Conservation (phyloP, 2,329 filamentous ascomycete species). For the Didymella segeticola region DNA sequence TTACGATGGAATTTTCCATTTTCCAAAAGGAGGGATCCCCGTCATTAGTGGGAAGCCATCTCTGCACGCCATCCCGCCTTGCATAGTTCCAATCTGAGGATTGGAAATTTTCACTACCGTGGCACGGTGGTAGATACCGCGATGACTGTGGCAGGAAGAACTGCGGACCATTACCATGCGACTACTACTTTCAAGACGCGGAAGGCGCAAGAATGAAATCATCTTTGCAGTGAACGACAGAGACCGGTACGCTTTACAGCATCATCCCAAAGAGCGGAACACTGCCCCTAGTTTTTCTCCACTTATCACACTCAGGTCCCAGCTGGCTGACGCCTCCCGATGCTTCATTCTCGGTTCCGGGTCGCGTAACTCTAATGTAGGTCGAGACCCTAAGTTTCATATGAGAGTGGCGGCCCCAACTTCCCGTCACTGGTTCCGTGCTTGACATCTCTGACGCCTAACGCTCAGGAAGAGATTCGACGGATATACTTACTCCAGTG, state of each 20-base stretch:
- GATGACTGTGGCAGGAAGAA: not conserved
- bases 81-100: not conserved
- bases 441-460: conserved; percentile 5
- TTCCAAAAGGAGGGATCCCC: conserved; percentile 3
- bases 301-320: conserved; percentile 6
- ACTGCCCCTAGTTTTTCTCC: conserved; percentile 1
- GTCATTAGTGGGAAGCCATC: conserved; percentile 9
- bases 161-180: not conserved
- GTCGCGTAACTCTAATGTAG: conserved; percentile 2
- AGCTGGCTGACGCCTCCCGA: conserved; percentile 8
- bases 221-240: not conserved
- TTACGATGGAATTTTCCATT: too few species aligned
- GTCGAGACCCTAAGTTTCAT: conserved; percentile 13
- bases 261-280: conserved; percentile 7
- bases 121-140: not conserved
- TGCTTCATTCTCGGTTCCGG: conserved; percentile 7
- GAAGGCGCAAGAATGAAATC: not conserved
- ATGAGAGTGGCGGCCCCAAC: conserved; percentile 3
- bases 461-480: conserved; percentile 5
- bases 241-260: conserved; percentile 6
- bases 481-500: conserved; percentile 13
- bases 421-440: conserved; percentile 1
- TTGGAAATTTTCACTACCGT: not conserved
- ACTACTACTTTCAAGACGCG: not conserved
- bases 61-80: conserved; percentile 2